Conservation (phyloP, 1,284 basidiomycete species). For the Malassezia japonica region DNA sequence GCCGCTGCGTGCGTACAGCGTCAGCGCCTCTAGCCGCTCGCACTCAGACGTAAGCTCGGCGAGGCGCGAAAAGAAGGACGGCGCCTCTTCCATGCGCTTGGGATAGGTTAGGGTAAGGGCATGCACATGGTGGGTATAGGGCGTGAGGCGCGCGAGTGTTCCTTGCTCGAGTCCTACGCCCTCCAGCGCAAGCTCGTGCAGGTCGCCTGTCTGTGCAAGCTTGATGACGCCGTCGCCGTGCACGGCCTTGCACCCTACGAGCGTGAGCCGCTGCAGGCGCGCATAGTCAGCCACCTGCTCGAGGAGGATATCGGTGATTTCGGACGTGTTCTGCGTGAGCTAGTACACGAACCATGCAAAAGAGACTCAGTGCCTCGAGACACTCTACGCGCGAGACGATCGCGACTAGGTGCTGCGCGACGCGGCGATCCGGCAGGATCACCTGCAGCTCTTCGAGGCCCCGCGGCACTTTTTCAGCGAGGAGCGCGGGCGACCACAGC, state of each 20-base stretch:
- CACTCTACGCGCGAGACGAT: background rate
- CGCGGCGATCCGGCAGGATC: constrained; percentile 16
- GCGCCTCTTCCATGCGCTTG: background rate
- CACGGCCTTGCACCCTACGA: constrained; percentile 37
- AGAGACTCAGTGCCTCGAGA: constrained; percentile 19
- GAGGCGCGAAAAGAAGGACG: constrained; percentile 1
- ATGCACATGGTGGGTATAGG: background rate
- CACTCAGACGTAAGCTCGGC: background rate
- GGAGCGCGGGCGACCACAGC: constrained; percentile 26
- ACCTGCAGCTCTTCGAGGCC: constrained; percentile 16
- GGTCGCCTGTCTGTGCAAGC: constrained; percentile 18
- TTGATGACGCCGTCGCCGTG: constrained; percentile 26
- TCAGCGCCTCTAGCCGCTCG: background rate
- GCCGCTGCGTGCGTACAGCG: constrained; percentile 11
- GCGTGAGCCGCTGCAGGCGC: constrained; percentile 22
- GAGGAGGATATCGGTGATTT: constrained; percentile 25
- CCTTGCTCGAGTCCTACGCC: constrained; percentile 18
- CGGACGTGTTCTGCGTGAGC: constrained; percentile 15
- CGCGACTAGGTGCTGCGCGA: constrained; percentile 1
- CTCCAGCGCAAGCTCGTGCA: constrained; percentile 35
- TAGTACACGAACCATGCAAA: constrained; percentile 30
- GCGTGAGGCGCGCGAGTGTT: background rate
- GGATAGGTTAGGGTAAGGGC: constrained; percentile 29
- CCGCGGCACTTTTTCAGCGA: constrained; percentile 20
- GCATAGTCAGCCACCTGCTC: constrained; percentile 15